Base-by-base conservation (phyloP, 257 asterid genomes). In the Przewalskia tangutica region DNA sequence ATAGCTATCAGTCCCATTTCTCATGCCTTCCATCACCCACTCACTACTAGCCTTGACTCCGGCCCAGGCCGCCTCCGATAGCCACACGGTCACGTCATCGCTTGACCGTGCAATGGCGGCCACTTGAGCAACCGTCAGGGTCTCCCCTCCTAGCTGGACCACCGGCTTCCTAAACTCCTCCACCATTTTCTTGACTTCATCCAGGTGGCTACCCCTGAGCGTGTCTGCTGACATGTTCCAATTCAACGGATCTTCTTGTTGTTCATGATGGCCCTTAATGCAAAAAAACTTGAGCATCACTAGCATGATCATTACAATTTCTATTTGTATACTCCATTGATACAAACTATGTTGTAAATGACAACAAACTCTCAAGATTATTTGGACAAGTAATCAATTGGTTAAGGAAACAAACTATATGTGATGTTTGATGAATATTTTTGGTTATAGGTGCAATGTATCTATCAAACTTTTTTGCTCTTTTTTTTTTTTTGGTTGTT, bases 41-140 rank as follows among this genome's bases (percentile, higher is more conserved):
- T 88, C 90, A 75, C 89, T 88, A 73, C 90, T 88, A 32, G 90
- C 90, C 82, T 83, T 84, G 17, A 88, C 90, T 5, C 86, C 82
- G 20, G 83, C 87, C 42, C 89, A 60, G 51, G 90, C 85, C 27
- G 76, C 86, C 86, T 88, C 90, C 42, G 90, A 79, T 2, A 88
- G 86, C 38, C 84, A 86, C 79, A 88, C 90, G 77, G n/a, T 80
- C 23, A 84, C 82, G 10, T 81, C 55, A 20, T 0, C 67, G 4
- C 66, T 53, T 6, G 77, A 85, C 0, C 64, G 20, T 46, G 80
- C 83, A 13, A 85, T 23, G 0, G 90, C 89, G 38, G 90, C 89
- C 82, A 88, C 90, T 34, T 88, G 90, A 3, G 82, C 88, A 36
- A 88, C 67, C 3, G 87, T 88, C 5, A 88, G 80, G 5, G 87